Base-by-base conservation (phyloP, 2,329 filamentous ascomycete genomes). In the Penicillium sp. region DNA sequence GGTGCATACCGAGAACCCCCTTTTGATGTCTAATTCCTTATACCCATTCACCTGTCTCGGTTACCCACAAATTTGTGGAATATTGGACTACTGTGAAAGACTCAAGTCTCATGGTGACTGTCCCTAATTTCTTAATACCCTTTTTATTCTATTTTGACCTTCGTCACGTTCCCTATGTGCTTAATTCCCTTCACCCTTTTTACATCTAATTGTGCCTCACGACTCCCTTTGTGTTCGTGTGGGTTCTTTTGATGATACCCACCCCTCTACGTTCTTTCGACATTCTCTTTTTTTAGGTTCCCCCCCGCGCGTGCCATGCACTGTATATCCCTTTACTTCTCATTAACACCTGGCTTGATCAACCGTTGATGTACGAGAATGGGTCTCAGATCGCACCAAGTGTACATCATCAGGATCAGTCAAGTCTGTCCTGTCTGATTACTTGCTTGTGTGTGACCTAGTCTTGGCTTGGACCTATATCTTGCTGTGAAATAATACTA, bases 21-120 rank as follows among this genome's bases (percentile, higher is more conserved):
- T 45, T 45, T 58, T 64, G 66, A 70, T 66, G 64, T 64, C 66
- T 58, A 64, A 64, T 67, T 53, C 30, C 38, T 61, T 67, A 70
- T 69, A 70, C 67, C 64, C 64, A 51, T 49, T 40, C 19, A 44
- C 40, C 38, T 44, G 44, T 58, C 49, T 55, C 30, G 47, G 22
- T 40, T 28, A 12, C 24, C 35, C 19, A 17, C 22, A 22, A 58
- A 15, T 9, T 44, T 57, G 53, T 49, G 51, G 51, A 22, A 38
- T 45, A 53, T 59, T 61, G 45, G 60, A 58, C 19, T 50, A 47
- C 12, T 35, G 26, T 44, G 30, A 38, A 26, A 53, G 28, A 26
- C 19, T 37, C 26, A 24, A 24, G 8, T 40, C 40, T 49, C 19
- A 30, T 6, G 28, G 6, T 33, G 15, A 22, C n/a, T 40, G 19